These are phyloP conservation scores for Saccharomyces hybrid DNA, from an alignment of 1,139 yeast genomes.

Conservation along the genomic window DNA sequence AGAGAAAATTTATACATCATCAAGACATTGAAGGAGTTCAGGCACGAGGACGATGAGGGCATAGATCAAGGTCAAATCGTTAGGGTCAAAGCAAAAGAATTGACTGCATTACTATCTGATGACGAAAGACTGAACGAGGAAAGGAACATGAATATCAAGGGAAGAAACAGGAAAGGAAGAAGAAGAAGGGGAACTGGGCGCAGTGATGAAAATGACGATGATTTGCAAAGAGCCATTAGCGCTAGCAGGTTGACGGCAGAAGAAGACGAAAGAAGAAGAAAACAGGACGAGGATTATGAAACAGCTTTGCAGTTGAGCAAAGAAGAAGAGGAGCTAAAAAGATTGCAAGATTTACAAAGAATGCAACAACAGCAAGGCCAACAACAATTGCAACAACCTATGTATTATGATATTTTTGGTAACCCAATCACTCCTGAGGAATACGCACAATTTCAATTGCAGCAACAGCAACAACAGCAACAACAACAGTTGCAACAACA, in stretches of 20 bases:
- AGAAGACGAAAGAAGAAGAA: conserved; percentile 63
- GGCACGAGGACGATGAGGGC: conserved; percentile 70
- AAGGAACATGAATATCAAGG: conserved; percentile 43
- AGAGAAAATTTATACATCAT: conserved; percentile 82
- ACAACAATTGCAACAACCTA: conserved; percentile 35
- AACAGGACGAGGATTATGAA: conserved; percentile 55
- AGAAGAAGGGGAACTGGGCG: conserved; percentile 31
- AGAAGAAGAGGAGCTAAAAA: conserved; percentile 81
- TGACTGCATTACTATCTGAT: conserved; percentile 70
- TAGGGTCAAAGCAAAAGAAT: conserved; percentile 85
- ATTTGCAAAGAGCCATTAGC: conserved; percentile 73
- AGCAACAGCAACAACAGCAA: conserved; percentile 32
- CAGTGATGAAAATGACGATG: conserved; percentile 52
- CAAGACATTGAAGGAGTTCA: conserved; percentile 87
- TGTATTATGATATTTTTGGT: conserved; percentile 65
- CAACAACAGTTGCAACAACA: conserved; percentile 21
- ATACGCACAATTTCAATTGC: conserved; percentile 35
- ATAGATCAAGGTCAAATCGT: conserved; percentile 85
- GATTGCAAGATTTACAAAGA: conserved; percentile 41
- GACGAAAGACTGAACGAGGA: conserved; percentile 78
- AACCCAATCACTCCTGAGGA: conserved; percentile 53
- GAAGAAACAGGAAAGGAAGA: conserved; percentile 24
- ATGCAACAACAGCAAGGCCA: conserved; percentile 42
- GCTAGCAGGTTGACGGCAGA: conserved; percentile 79
- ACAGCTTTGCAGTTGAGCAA: conserved; percentile 76